phyloP scores from a whole-genome alignment of 2,329 filamentous ascomycete genomes.

The Xylariaceae sp. region DNA sequence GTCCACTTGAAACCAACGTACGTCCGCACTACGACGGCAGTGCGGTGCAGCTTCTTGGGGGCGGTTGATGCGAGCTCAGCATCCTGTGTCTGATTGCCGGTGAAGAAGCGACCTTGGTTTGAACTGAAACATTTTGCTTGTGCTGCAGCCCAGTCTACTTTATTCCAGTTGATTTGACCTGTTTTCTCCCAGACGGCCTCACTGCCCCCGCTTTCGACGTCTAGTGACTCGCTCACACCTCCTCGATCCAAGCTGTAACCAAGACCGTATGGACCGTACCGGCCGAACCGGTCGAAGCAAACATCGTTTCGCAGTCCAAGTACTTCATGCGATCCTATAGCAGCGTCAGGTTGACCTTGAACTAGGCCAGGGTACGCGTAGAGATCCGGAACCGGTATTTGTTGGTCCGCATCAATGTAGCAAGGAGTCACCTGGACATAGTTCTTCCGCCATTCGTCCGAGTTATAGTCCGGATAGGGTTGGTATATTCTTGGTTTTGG shows the following conservation, averaged over 20 bases:
- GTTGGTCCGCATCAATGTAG: conserved; percentile 56
- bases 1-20: conserved; percentile 78
- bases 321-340: conserved; percentile 69
- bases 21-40: conserved; percentile 71
- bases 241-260: conserved; percentile 73
- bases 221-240: conserved; percentile 64
- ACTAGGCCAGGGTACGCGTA: conserved; percentile 67
- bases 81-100: conserved; percentile 34
- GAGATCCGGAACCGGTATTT: conserved; percentile 53
- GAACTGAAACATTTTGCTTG: conserved; percentile 49
- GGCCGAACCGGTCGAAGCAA: conserved; percentile 82
- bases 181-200: conserved; percentile 51
- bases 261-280: conserved; percentile 77
- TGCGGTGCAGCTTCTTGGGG: conserved; percentile 49
- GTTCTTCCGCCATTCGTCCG: conserved; percentile 47
- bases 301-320: conserved; percentile 71
- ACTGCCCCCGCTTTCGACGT: conserved; percentile 64
- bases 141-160: conserved; percentile 50
- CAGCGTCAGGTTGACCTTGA: conserved; percentile 69
- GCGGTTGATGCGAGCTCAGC: conserved; percentile 25
- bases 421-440: conserved; percentile 53
- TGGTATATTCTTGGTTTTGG: conserved; percentile 52
- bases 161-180: conserved; percentile 51
- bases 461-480: conserved; percentile 62
- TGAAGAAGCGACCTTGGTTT: conserved; percentile 59